These are phyloP conservation scores for Botryotinia calthae DNA, from an alignment of 2,329 filamentous ascomycete genomes.

Conservation along the genomic window DNA sequence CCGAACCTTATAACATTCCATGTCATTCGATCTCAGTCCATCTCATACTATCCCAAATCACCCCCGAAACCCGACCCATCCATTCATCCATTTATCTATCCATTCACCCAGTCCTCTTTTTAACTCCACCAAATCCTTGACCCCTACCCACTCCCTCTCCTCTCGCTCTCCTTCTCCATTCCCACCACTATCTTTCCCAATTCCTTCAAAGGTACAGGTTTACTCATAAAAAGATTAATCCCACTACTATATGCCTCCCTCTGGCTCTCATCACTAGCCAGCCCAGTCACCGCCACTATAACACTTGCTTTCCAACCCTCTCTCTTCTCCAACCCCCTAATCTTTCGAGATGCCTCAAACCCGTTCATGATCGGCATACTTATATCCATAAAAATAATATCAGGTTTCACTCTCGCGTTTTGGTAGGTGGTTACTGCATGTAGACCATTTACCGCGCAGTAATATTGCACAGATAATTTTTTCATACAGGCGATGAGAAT, in stretches of 20 bases:
- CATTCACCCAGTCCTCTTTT: not conserved
- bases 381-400: constrained; percentile 51
- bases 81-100: not conserved
- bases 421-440: constrained; percentile 19
- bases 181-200: not conserved
- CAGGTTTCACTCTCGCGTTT: constrained; percentile 20
- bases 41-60: not conserved
- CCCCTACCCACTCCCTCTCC: not conserved
- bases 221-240: constrained; percentile 52
- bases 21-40: not conserved
- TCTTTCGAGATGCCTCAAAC: constrained; percentile 29
- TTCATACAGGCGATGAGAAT: constrained; percentile 27
- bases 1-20: not conserved
- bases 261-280: constrained; percentile 47
- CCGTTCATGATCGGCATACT: constrained; percentile 55
- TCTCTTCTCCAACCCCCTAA: constrained; percentile 18
- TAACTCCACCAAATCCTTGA: too few species aligned
- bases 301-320: constrained; percentile 35
- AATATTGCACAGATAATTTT: constrained; percentile 30
- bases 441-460: constrained; percentile 28
- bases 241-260: constrained; percentile 50
- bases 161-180: not conserved
- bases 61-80: not conserved
- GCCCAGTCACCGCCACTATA: constrained; percentile 51
- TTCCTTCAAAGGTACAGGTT: constrained; percentile 41